A percentile compares a stretch with the other conserved stretches of the same genome.
Conservation (phyloP, 768 basidiomycete species). For the Collybiopsis confluens region DNA sequence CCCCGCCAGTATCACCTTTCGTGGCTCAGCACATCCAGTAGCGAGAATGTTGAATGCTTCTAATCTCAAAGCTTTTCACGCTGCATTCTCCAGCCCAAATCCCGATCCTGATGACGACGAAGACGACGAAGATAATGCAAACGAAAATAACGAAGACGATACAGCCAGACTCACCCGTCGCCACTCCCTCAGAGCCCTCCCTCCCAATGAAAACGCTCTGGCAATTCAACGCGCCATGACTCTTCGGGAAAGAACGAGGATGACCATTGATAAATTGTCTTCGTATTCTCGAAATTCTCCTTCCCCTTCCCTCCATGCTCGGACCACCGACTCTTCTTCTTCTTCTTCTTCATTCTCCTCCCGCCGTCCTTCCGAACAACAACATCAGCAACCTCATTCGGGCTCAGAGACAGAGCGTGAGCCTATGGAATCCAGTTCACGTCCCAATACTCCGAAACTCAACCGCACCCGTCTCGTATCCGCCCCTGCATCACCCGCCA, state of each 20-base stretch:
- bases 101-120: constrained; percentile 46
- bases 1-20: constrained; percentile 38
- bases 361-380: too few species aligned
- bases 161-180: constrained; percentile 41
- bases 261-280: constrained; percentile 69
- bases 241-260: constrained; percentile 67
- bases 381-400: constrained; percentile 41
- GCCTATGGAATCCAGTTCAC: constrained; percentile 29
- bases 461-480: constrained; percentile 12
- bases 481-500: constrained; percentile 9
- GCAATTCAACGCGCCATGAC: constrained; percentile 68
- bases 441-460: constrained; percentile 18
- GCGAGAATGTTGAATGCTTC: constrained; percentile 37
- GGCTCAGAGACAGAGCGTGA: constrained; percentile 85
- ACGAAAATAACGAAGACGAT: constrained; percentile 33
- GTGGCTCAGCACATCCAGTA: constrained; percentile 17
- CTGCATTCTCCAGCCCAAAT: constrained; percentile 19
- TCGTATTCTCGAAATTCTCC: constrained; percentile 55
- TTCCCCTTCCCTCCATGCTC: constrained; percentile 42
- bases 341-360: too few species aligned
- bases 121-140: constrained; percentile 39
- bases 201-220: constrained; percentile 48
- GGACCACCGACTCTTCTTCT: constrained; percentile 25
- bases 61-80: constrained; percentile 30
- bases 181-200: constrained; percentile 18